phyloP scores from a whole-genome alignment of 371 early-diverging fungal species.

The Smittium culicis region DNA sequence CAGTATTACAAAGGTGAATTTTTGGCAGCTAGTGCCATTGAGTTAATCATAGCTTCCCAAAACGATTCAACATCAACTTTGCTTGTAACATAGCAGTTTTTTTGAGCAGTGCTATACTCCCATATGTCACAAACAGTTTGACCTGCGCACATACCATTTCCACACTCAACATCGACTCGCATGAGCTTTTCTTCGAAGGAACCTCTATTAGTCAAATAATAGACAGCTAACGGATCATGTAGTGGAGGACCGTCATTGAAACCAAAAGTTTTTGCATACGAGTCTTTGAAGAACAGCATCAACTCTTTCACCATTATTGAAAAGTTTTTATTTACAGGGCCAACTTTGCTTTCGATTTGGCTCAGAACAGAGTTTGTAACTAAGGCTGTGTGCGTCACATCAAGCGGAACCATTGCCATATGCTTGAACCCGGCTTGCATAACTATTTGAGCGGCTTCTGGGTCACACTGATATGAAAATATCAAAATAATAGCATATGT shows the following conservation, averaged over 20 bases:
- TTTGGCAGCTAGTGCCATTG: background rate
- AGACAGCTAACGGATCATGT: slow-evolving; percentile 8
- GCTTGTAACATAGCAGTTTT: slow-evolving; percentile 4
- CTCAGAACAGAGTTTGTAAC: slow-evolving; percentile 14
- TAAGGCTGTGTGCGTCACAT: slow-evolving; percentile 23
- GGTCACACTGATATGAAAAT: slow-evolving; percentile 18
- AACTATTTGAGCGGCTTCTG: slow-evolving; percentile 30
- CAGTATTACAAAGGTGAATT: too few species aligned
- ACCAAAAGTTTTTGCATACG: slow-evolving; percentile 6
- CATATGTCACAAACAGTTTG: background rate
- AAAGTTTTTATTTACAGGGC: slow-evolving; percentile 14
- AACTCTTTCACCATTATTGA: slow-evolving; percentile 19
- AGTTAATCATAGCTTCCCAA: slow-evolving; percentile 7
- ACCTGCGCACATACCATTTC: background rate
- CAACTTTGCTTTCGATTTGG: slow-evolving; percentile 10
- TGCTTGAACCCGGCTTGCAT: slow-evolving; percentile 19
- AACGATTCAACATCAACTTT: background rate
- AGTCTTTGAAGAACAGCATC: slow-evolving; percentile 18
- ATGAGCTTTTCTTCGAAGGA: background rate
- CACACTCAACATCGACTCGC: background rate
- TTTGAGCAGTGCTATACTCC: too few species aligned
- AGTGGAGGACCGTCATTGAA: background rate
- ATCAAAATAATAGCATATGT: background rate
- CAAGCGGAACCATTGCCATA: slow-evolving; percentile 25
- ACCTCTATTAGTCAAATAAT: background rate